A percentile compares a stretch with the other conserved stretches of the same genome.
Evolutionary conservation across 106 monocot genomes (phyloP).

Genomic region (Hemerocallis citrina): DNA sequence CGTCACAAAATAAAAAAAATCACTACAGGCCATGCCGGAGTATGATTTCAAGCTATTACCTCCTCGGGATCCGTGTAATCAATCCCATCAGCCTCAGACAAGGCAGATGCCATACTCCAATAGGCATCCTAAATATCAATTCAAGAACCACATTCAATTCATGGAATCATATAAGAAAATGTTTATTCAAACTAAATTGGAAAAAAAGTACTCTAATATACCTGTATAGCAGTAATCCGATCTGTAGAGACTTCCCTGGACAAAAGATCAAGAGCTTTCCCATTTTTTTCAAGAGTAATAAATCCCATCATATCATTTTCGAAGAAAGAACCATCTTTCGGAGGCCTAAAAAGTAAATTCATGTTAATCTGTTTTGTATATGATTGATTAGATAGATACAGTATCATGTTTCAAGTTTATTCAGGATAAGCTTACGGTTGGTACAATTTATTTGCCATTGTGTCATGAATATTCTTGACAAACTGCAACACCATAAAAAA

Average conservation of each 20-base stretch:
- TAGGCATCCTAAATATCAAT: slow-evolving; percentile 65
- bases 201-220: slow-evolving; percentile 2
- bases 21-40: neutral
- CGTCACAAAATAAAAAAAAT: too few relatives aligned
- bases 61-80: slow-evolving; percentile 98
- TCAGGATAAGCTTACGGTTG: slow-evolving; percentile 43
- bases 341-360: slow-evolving; percentile 28
- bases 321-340: slow-evolving; percentile 40
- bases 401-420: neutral
- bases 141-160: neutral
- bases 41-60: slow-evolving; percentile 22
- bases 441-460: slow-evolving; percentile 75
- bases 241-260: slow-evolving; percentile 58
- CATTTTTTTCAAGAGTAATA: slow-evolving; percentile 90
- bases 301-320: slow-evolving; percentile 43
- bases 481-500: slow-evolving; percentile 45
- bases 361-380: neutral
- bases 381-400: neutral
- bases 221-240: slow-evolving; percentile 85
- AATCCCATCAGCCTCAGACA: slow-evolving; percentile 96
- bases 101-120: slow-evolving; percentile 95
- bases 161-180: neutral
- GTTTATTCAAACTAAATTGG: neutral
- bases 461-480: slow-evolving; percentile 80
- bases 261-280: slow-evolving; percentile 67